Evolutionary conservation across 495 filamentous ascomycete species (phyloP).

Genomic region (Elaphomyces granulatus): DNA sequence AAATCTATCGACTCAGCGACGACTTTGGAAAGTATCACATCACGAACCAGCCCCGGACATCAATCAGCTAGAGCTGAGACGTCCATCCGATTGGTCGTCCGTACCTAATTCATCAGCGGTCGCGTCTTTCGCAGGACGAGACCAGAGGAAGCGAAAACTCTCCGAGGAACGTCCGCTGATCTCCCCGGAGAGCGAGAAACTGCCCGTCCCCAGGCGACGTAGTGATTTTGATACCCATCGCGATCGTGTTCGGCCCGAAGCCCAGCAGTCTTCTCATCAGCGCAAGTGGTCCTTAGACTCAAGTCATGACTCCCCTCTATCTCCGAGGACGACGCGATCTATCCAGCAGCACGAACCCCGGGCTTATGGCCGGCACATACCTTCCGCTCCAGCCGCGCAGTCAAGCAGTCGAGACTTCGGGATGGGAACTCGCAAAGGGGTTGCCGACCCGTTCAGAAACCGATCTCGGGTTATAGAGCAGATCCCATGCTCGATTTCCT

Average conservation of each 20-base stretch:
- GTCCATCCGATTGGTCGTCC: constrained; percentile 20
- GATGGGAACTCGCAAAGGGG: too few relatives aligned
- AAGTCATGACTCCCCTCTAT: neutral
- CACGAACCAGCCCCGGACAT: constrained; percentile 33
- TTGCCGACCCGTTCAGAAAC: neutral
- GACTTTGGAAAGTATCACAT: constrained; percentile 30
- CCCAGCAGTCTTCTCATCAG: neutral
- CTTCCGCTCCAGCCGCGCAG: neutral
- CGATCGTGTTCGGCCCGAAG: neutral
- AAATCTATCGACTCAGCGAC: constrained; percentile 7
- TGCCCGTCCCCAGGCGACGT: neutral
- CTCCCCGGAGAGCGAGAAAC: neutral
- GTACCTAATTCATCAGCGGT: neutral
- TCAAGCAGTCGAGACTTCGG: too few relatives aligned
- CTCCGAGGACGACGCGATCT: neutral
- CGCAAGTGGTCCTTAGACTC: neutral
- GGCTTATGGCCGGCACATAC: neutral
- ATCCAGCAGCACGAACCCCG: neutral
- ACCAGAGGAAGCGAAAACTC: neutral
- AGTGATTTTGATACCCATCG: neutral
- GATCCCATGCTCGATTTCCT: constrained; percentile 12
- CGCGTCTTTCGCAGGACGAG: neutral
- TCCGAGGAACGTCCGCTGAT: neutral
- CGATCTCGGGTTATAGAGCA: neutral
- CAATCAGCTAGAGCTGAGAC: constrained; percentile 23